Percentiles rank a stretch among this genome's conserved stretches.
These are phyloP conservation scores for Sporothrix curviconia DNA, from an alignment of 2,329 filamentous ascomycete species.

Conservation along the genomic window DNA sequence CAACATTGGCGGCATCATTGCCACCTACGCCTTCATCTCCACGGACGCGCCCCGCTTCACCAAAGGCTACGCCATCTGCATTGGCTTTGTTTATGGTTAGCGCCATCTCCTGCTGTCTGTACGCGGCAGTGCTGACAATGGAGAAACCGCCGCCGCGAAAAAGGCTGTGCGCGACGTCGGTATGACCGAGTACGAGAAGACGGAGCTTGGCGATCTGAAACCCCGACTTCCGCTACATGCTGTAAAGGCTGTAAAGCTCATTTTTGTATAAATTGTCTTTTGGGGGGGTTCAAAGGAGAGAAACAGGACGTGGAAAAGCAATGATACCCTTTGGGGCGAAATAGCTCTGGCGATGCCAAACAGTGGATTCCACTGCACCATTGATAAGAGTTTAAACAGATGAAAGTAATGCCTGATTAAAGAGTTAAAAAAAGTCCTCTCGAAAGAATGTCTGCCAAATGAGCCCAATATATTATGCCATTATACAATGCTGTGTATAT, in stretches of 20 bases:
- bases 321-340: conserved; percentile 3
- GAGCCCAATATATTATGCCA: too few relatives aligned
- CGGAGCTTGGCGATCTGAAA: conserved; percentile 36
- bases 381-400: too few relatives aligned
- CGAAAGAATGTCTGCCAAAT: too few relatives aligned
- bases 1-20: conserved; percentile 72
- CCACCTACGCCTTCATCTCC: conserved; percentile 61
- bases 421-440: too few relatives aligned
- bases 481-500: too few relatives aligned
- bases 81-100: conserved; percentile 68
- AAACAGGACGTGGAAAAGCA: conserved; percentile 1
- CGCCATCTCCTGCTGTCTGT: conserved; percentile 52
- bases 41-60: conserved; percentile 63
- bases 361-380: too few relatives aligned
- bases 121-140: conserved; percentile 50
- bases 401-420: too few relatives aligned
- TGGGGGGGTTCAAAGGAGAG: not conserved
- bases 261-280: not conserved
- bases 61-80: conserved; percentile 69
- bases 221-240: conserved; percentile 32
- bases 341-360: not conserved
- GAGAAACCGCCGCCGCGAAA: conserved; percentile 58
- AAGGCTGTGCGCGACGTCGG: conserved; percentile 26
- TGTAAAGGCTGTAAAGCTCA: conserved; percentile 19
- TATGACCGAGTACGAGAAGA: conserved; percentile 31